Evolutionary conservation across 306 rosid genomes (phyloP).

Genomic region (Clitoria ternatea): DNA sequence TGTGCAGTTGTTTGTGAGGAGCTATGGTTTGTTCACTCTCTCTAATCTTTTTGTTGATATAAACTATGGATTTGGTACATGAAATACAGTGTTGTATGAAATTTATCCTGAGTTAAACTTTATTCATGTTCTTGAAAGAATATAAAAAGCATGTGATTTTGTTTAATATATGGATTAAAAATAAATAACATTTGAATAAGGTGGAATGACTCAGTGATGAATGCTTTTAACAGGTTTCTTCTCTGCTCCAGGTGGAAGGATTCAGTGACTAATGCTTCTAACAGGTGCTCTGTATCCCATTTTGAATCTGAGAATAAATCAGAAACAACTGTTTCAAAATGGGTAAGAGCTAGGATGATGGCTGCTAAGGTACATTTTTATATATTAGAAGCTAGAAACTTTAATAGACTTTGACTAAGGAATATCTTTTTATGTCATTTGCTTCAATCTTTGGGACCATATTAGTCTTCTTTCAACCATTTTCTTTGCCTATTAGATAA

Average conservation of each 20-base stretch:
- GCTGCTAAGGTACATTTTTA: conserved; percentile 69
- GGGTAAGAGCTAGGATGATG: conserved; percentile 60
- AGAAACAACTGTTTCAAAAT: conserved; percentile 55
- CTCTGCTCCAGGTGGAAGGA: conserved; percentile 73
- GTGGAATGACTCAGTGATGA: neutral
- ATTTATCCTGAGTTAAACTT: neutral
- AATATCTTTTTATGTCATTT: neutral
- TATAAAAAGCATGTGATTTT: neutral
- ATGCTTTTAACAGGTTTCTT: neutral
- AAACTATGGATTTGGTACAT: neutral
- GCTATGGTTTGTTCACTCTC: conserved; percentile 56
- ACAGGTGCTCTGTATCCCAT: conserved; percentile 48
- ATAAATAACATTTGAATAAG: neutral
- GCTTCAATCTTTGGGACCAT: conserved; percentile 20
- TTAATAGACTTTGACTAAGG: conserved; percentile 8
- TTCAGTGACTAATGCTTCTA: conserved; percentile 50
- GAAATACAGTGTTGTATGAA: neutral
- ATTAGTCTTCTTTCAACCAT: conserved; percentile 8
- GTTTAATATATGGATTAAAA: neutral
- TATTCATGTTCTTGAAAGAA: neutral
- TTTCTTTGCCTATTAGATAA: neutral
- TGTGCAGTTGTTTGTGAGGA: conserved; percentile 84
- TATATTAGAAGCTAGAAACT: conserved; percentile 1
- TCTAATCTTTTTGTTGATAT: neutral
- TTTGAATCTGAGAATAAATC: conserved; percentile 52